Evolutionary conservation across 139 green algal species (phyloP).

Genomic region (Chlorella sorokiniana): DNA sequence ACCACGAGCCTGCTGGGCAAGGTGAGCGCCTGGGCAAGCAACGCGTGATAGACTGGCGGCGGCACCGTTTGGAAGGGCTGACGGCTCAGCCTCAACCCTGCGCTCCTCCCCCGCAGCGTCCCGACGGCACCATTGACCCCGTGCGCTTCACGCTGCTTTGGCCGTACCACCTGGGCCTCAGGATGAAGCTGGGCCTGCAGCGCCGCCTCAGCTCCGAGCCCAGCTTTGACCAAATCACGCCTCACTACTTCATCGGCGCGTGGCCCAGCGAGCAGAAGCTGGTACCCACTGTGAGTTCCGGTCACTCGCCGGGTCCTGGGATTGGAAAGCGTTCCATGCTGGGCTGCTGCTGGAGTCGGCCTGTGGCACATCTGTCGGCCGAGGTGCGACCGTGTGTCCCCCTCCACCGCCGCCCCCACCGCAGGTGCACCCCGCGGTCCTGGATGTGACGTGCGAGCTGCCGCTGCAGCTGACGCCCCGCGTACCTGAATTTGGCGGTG

Average conservation of each 20-base stretch:
- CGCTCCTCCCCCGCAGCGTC: constrained; percentile 3
- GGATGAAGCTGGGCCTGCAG: constrained; percentile 59
- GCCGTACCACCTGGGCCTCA: constrained; percentile 65
- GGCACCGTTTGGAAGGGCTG: no score
- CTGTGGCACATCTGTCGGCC: not conserved
- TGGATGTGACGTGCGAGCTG: constrained; percentile 78
- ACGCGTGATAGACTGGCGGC: no score
- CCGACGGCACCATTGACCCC: constrained; percentile 43
- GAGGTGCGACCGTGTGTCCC: no score
- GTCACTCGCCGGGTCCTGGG: no score
- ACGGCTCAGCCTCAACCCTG: not conserved
- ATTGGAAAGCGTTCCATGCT: not conserved
- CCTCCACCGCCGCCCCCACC: not conserved
- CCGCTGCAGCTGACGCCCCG: constrained; percentile 49
- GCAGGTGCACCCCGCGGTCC: constrained; percentile 46
- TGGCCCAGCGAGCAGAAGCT: constrained; percentile 41
- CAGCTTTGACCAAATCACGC: constrained; percentile 46
- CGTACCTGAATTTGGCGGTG: constrained; percentile 58
- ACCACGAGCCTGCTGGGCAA: constrained; percentile 65
- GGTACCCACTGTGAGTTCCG: constrained; percentile 43
- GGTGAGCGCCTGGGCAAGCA: not conserved
- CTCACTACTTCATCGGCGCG: constrained; percentile 41
- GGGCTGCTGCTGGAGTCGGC: not conserved
- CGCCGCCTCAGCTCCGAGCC: constrained; percentile 44
- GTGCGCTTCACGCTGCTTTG: constrained; percentile 43